Conservation (phyloP, 768 basidiomycete genomes). For the Hericium rajendrae region DNA sequence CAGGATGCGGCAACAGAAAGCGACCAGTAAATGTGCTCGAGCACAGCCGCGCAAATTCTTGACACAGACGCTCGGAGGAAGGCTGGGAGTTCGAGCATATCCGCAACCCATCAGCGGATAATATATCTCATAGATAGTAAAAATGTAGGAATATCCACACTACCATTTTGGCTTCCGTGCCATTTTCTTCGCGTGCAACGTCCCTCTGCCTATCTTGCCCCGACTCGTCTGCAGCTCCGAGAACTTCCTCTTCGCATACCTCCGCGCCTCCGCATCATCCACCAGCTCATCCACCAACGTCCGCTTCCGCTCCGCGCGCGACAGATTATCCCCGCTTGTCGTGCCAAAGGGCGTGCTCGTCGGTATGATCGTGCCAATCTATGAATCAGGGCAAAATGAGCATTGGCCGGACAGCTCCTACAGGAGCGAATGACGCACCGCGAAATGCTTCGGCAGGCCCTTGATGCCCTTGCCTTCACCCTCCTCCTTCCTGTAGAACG, state of each 20-base stretch:
- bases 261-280: conserved; percentile 76
- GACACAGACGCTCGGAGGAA: too few species aligned
- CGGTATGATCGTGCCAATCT: conserved; percentile 77
- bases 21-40: too few species aligned
- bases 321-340: conserved; percentile 60
- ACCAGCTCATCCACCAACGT: conserved; percentile 84
- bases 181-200: conserved; percentile 55
- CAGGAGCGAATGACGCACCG: conserved; percentile 37
- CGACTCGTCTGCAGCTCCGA: conserved; percentile 62
- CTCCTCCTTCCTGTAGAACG: conserved; percentile 80
- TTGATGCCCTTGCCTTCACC: conserved; percentile 81
- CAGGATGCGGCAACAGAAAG: too few species aligned
- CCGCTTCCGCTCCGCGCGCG: conserved; percentile 61
- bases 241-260: conserved; percentile 91
- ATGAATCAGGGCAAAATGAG: conserved; percentile 4
- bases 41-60: too few species aligned
- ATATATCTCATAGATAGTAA: too few species aligned
- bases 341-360: conserved; percentile 65
- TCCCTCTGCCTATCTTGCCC: conserved; percentile 61
- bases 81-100: too few species aligned
- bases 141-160: neutral
- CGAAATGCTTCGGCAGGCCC: conserved; percentile 81
- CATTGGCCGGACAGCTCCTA: neutral
- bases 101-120: too few species aligned
- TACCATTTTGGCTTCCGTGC: conserved; percentile 63